A percentile compares a stretch with the other conserved stretches of the same genome.
phyloP scores from a whole-genome alignment of 2,329 filamentous ascomycete species.

The Aspergillus texensis region DNA sequence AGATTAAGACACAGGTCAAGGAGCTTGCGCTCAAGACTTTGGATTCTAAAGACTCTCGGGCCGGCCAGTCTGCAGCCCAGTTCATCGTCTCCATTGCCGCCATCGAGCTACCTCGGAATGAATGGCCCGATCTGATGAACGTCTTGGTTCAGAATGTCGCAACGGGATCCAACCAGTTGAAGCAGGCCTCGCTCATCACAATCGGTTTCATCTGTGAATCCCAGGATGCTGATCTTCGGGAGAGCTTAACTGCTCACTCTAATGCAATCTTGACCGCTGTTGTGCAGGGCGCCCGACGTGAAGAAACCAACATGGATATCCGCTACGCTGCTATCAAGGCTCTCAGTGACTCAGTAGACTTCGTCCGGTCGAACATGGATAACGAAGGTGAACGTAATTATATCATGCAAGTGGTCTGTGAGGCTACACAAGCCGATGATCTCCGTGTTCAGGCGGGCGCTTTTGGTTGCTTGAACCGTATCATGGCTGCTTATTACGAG shows the following conservation, averaged over 20 bases:
- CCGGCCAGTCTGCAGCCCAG: conserved; percentile 87
- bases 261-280: conserved; percentile 98
- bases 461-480: conserved; percentile 96
- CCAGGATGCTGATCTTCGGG: conserved; percentile 82
- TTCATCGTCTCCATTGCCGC: conserved; percentile 93
- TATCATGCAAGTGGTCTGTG: conserved; percentile 99
- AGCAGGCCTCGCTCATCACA: conserved; percentile 91
- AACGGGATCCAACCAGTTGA: conserved; percentile 81
- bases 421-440: conserved; percentile 94
- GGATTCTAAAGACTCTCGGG: conserved; percentile 74
- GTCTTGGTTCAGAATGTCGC: conserved; percentile 90
- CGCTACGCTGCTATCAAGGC: conserved; percentile 91
- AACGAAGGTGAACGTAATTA: conserved; percentile 99
- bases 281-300: conserved; percentile 94
- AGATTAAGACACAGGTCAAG: conserved; percentile 87
- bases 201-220: conserved; percentile 99
- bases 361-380: conserved; percentile 97
- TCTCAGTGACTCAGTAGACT: conserved; percentile 94
- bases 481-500: conserved; percentile 98
- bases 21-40: conserved; percentile 86
- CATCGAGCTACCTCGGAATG: conserved; percentile 88
- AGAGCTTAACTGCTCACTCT: conserved; percentile 80
- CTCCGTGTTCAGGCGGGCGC: conserved; percentile 90
- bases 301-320: conserved; percentile 89
- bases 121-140: conserved; percentile 92